These are phyloP conservation scores for Naganishia vishniacii DNA, from an alignment of 768 basidiomycete genomes.

Conservation along the genomic window DNA sequence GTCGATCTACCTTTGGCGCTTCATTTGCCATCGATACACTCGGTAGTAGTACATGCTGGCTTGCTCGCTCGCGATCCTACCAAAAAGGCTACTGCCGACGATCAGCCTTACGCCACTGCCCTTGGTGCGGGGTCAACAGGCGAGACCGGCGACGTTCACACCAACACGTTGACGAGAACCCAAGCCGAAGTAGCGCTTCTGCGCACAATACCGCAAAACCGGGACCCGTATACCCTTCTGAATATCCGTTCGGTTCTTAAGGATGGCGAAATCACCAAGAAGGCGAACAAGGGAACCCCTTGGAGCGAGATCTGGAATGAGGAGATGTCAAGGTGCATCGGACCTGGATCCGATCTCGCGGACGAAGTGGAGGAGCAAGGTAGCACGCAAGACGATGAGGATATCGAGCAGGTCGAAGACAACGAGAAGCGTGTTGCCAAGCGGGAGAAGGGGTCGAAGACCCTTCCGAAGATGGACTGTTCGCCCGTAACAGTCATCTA, in stretches of 20 bases:
- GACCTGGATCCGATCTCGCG: conserved; percentile 32
- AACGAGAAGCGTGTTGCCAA: conserved; percentile 25
- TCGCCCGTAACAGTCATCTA: conserved; percentile 63
- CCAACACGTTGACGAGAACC: conserved; percentile 50
- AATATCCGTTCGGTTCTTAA: conserved; percentile 63
- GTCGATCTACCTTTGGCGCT: conserved; percentile 66
- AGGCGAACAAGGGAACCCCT: conserved; percentile 56
- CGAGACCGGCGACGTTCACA: background rate
- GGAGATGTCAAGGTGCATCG: conserved; percentile 44
- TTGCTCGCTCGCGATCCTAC: conserved; percentile 67
- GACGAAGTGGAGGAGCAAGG: conserved; percentile 51
- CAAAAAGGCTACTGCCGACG: conserved; percentile 53
- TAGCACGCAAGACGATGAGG: conserved; percentile 9
- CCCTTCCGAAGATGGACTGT: conserved; percentile 26
- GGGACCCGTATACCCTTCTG: conserved; percentile 66
- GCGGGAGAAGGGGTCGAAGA: conserved; percentile 29
- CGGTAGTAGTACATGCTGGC: conserved; percentile 77
- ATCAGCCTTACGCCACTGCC: conserved; percentile 25
- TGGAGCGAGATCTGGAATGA: conserved; percentile 69
- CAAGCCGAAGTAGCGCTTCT: conserved; percentile 68
- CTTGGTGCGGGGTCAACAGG: conserved; percentile 22
- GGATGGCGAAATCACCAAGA: conserved; percentile 50
- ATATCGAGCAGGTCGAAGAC: conserved; percentile 30
- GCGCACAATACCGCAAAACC: conserved; percentile 66
- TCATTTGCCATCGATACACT: conserved; percentile 65